Conservation (phyloP, 495 filamentous ascomycete genomes). For the Poronia punctata region DNA sequence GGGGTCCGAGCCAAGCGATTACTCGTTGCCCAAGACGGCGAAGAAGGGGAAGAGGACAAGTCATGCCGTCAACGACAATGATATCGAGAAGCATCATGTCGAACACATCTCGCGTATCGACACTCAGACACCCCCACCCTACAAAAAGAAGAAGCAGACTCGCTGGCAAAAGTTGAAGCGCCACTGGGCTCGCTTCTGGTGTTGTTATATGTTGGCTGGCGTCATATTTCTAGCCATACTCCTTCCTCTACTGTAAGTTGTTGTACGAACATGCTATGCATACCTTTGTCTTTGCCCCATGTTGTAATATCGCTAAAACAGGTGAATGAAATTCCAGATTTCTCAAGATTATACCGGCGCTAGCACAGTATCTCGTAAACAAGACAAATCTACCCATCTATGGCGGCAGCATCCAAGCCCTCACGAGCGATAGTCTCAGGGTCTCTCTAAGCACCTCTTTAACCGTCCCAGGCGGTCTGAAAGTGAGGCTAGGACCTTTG, state of each 20-base stretch:
- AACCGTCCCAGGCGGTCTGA: conserved; percentile 29
- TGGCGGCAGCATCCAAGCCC: conserved; percentile 28
- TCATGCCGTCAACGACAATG: too few relatives aligned
- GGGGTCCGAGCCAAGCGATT: too few relatives aligned
- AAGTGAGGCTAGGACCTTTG: conserved; percentile 35
- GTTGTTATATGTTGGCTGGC: not conserved
- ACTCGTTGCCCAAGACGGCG: too few relatives aligned
- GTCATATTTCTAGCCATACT: conserved; percentile 29
- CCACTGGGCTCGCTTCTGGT: not conserved
- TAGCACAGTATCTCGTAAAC: conserved; percentile 37
- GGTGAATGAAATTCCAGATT: conserved; percentile 24
- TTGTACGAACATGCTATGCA: conserved; percentile 19
- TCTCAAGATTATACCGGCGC: conserved; percentile 35
- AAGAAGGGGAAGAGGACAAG: too few relatives aligned
- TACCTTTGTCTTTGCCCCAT: not conserved
- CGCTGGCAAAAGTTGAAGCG: not conserved
- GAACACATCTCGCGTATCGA: too few relatives aligned
- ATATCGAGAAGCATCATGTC: too few relatives aligned
- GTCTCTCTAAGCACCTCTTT: conserved; percentile 31
- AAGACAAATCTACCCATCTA: conserved; percentile 33
- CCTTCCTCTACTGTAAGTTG: conserved; percentile 34
- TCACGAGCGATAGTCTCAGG: conserved; percentile 25
- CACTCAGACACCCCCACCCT: too few relatives aligned
- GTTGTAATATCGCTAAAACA: not conserved
- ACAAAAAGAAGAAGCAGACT: too few relatives aligned